Evolutionary conservation across 2,329 filamentous ascomycete genomes (phyloP).

Genomic region (Aspergillus piperis): DNA sequence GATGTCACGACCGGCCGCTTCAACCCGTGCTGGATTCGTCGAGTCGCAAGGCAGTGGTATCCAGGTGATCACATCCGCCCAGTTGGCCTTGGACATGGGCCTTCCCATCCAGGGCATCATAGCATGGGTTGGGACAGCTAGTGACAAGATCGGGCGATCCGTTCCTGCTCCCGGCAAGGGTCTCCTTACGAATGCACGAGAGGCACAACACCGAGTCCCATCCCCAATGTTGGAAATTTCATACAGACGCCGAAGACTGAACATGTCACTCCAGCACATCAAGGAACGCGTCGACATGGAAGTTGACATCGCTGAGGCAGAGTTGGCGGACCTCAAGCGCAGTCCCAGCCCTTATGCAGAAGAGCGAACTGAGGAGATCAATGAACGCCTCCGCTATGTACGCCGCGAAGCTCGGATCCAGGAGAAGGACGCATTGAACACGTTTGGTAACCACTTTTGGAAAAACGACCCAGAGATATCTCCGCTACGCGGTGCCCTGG

Average conservation of each 20-base stretch:
- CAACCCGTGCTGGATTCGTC: conserved; percentile 95
- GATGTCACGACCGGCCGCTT: conserved; percentile 94
- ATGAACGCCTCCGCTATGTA: background rate
- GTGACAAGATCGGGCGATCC: conserved; percentile 95
- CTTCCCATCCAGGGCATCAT: conserved; percentile 15
- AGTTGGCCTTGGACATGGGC: conserved; percentile 15
- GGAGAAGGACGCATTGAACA: background rate
- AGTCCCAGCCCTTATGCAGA: background rate
- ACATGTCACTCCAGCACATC: background rate
- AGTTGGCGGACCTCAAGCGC: background rate
- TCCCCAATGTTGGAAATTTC: background rate
- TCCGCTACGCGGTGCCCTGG: conserved; percentile 4
- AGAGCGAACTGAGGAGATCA: background rate
- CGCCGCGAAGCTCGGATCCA: background rate
- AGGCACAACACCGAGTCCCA: conserved; percentile 33
- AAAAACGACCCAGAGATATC: background rate
- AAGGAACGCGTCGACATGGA: conserved; percentile 1
- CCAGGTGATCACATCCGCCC: conserved; percentile 14
- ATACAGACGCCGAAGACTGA: background rate
- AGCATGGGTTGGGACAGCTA: conserved; percentile 48
- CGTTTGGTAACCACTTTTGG: conserved; percentile 2
- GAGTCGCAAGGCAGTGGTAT: conserved; percentile 90
- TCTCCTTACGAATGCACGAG: conserved; percentile 77
- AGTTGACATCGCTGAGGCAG: background rate
- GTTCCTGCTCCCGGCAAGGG: conserved; percentile 92